These are phyloP conservation scores for Rosellinia necatrix DNA, from an alignment of 2,329 filamentous ascomycete species.

Conservation along the genomic window DNA sequence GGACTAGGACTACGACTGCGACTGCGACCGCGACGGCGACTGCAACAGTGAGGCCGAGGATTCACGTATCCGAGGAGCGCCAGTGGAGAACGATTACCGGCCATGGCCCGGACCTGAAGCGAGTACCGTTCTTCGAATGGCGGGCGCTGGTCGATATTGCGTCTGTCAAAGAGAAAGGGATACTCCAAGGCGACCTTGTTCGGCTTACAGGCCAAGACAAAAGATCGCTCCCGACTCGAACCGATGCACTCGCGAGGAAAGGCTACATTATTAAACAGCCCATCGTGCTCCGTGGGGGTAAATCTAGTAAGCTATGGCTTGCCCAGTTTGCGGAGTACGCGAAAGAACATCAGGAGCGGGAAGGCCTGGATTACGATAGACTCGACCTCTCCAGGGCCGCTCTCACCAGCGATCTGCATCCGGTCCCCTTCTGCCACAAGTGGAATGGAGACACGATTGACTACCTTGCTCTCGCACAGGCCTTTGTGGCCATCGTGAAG, in stretches of 20 bases:
- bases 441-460: slow-evolving; percentile 66
- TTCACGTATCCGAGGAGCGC: slow-evolving; percentile 59
- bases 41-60: slow-evolving; percentile 30
- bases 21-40: too few species aligned
- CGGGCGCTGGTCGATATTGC: slow-evolving; percentile 62
- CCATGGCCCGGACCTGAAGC: slow-evolving; percentile 62
- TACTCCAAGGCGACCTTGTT: slow-evolving; percentile 64
- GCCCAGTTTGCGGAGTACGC: slow-evolving; percentile 54
- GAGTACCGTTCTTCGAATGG: slow-evolving; percentile 64
- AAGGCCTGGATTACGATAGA: slow-evolving; percentile 40
- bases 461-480: slow-evolving; percentile 60
- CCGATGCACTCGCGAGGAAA: slow-evolving; percentile 62
- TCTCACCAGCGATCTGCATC: slow-evolving; percentile 52
- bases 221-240: slow-evolving; percentile 65
- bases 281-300: slow-evolving; percentile 60
- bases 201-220: slow-evolving; percentile 65
- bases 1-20: too few species aligned
- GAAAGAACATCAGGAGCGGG: slow-evolving; percentile 46
- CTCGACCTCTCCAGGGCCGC: slow-evolving; percentile 47
- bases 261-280: slow-evolving; percentile 67
- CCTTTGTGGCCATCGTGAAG: slow-evolving; percentile 60
- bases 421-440: slow-evolving; percentile 59
- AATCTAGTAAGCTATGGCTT: slow-evolving; percentile 67
- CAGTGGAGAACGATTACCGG: slow-evolving; percentile 65
- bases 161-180: slow-evolving; percentile 57